phyloP scores from a whole-genome alignment of 2,329 filamentous ascomycete species.

The Colletotrichum sansevieriae region DNA sequence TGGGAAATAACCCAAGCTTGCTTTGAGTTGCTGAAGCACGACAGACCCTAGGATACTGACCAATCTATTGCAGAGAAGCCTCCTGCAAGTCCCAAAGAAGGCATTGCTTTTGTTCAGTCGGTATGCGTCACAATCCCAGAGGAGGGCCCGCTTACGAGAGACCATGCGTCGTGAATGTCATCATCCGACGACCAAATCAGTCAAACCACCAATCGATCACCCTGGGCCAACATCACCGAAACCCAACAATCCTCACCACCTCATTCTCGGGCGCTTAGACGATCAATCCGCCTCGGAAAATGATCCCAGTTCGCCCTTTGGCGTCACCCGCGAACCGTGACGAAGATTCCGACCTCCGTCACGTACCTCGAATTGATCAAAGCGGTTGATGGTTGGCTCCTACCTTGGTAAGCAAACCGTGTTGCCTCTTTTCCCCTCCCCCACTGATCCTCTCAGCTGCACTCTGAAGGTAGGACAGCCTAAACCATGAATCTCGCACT shows the following conservation, averaged over 20 bases:
- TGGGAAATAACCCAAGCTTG: conserved; percentile 2
- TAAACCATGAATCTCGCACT: background rate
- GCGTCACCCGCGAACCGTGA: too few relatives aligned
- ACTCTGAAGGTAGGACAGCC: background rate
- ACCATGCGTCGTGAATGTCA: conserved; percentile 1
- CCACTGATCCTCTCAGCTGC: background rate
- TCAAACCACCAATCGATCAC: background rate
- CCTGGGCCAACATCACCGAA: background rate
- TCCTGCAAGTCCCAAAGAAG: conserved; percentile 12
- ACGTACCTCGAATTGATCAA: background rate
- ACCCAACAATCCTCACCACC: too few relatives aligned
- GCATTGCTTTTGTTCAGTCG: background rate
- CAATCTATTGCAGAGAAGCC: background rate
- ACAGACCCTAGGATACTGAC: conserved; percentile 1
- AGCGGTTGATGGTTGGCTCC: background rate
- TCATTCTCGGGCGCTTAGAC: background rate
- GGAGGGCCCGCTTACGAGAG: background rate
- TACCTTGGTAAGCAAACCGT: background rate
- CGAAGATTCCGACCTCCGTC: background rate
- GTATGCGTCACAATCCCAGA: background rate
- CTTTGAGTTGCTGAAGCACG: background rate
- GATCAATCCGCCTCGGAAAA: background rate
- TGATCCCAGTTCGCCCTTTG: background rate
- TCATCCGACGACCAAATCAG: conserved; percentile 2
- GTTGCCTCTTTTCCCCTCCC: conserved; percentile 21